Base-by-base conservation (phyloP, 176 grass and related monocot genomes). In the Ensete ventricosum region DNA sequence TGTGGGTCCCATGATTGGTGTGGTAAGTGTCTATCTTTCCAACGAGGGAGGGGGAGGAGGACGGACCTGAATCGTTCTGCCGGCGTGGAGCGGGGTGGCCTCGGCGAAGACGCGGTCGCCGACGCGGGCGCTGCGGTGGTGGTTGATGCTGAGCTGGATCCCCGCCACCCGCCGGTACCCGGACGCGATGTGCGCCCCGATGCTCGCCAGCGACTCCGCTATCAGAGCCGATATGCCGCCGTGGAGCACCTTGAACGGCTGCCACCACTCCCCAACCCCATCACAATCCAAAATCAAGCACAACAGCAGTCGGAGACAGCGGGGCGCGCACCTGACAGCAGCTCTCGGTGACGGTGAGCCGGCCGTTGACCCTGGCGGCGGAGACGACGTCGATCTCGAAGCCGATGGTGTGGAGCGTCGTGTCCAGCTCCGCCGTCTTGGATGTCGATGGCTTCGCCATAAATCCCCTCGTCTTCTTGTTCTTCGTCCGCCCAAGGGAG, bases 241-340 rank as follows among this genome's bases (percentile, higher is more conserved):
- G 82, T 97, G 94, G 62, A 97, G 62, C 80, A 97, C 94, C 85
- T 89, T 93, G 87, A 97, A 97, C 79, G 90, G 90, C 90, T 97
- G 81, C 54, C 14, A 70, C 51, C 16, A n/a, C 50, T 70, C 10
- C 12, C 22, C 17, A 9, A 24, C 2, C 11, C 63, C 23, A 24
- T 43, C 34, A 43, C 34, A 43, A 43, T 43, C 34, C 34, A 43
- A 43, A 43, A 43, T 43, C 34, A 43, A 43, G 34, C 34, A 43
- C 4, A 43, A 43, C 34, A 43, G 34, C 34, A 43, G 34, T 43
- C 34, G 4, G 34, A 43, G 34, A 43, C 34, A 43, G 34, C 34
- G 34, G 34, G 4, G 34, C 34, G 34, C 34, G 34, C 27, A 88
- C 93, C 94, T 97, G 90, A 83, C 90, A 93, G 74, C 94, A 93